Evolutionary conservation across 2,329 filamentous ascomycete genomes (phyloP), one percentile per base, ranked within the genome.

Genomic region (Emmonsia crescens): DNA sequence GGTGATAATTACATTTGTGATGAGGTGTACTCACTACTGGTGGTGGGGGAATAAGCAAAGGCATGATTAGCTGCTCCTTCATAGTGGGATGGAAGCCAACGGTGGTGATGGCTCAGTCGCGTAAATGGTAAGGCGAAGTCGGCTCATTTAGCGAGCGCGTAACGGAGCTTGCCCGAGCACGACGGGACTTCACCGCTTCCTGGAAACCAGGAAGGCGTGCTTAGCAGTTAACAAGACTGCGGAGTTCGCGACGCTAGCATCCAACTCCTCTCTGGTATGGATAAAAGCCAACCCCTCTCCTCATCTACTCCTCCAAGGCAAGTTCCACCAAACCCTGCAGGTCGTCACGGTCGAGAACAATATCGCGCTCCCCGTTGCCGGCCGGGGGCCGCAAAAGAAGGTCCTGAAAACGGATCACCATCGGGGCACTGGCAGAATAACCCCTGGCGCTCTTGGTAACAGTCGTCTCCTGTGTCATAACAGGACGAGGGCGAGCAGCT

Each of bases 381-480:
- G 36, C n/a, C 4, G 60, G 60, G n/a, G 16, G 33, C 5, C 60
- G 52, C 38, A 61, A 44, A 21, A 61, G 46, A 51, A 61, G 60
- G 6, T 57, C 38, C 29, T 58, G 52, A 24, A 61, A 61, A n/a
- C 21, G 60, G 44, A 61, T 61, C n/a, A 61, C 38, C 29, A 61
- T 24, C 49, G 42, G 40, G 19, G 1, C 60, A 61, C 3, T 57
- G 14, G 60, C 38, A 21, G 27, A 42, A 40, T 40, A 40, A 49
- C 19, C 21, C 6, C 42, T 49, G 4, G 24, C 3, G 5, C 57
- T 31, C 44, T 52, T 42, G 12, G 8, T 51, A 48, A 36, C 46
- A 29, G 40, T 46, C n/a, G 27, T n/a, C 31, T 59, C 24, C n/a
- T 59, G 21, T 8, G 44, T 49, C 40, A 59, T 38, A 24, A 51